Base-by-base conservation (phyloP, 2,329 filamentous ascomycete species). In the Curvularia sp. region DNA sequence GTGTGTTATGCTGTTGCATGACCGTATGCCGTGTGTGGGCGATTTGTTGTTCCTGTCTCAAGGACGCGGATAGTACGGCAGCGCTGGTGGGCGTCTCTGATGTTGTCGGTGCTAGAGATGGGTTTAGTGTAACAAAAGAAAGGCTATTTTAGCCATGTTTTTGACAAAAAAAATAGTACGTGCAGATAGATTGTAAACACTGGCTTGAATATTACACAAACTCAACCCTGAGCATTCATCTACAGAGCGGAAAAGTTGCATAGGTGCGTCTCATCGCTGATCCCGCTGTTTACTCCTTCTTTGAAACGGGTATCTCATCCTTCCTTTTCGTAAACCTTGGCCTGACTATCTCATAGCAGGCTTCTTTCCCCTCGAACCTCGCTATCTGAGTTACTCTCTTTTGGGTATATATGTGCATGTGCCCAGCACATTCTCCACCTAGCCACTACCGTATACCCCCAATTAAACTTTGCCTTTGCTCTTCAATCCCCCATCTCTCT, bases 1-100 rank as follows among this genome's bases (percentile, higher is more conserved):
- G 46, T 30, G 7, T 43, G 35, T 43, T 51, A 12, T 20, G 49
- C 35, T 28, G 24, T 42, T 51, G 38, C 26, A 52, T 38, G 41
- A 10, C 22, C 38, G 13, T 12, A 9, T 53, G 30, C 38, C 18
- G n/a, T 47, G 28, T 46, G 43, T 7, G 22, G 44, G 9, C 12
- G 26, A 4, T 33, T 30, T 9, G 5, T 46, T n/a, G 5, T 30
- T 30, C 44, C 28, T 47, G 44, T 31, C 22, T 22, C 9, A 26
- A 47, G 4, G 18, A 47, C 26, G 15, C 20, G 22, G 4, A 7
- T 42, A 24, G 39, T 22, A 42, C 8, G 12, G 9, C 22, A n/a
- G 35, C 7, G 35, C 35, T 20, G 41, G 15, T 15, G n/a, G 8
- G 13, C 24, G 8, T 35, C 3, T 18, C 20, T n/a, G 20, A 9